phyloP scores from a whole-genome alignment of 345 rosid species.

The Citrus glauca region DNA sequence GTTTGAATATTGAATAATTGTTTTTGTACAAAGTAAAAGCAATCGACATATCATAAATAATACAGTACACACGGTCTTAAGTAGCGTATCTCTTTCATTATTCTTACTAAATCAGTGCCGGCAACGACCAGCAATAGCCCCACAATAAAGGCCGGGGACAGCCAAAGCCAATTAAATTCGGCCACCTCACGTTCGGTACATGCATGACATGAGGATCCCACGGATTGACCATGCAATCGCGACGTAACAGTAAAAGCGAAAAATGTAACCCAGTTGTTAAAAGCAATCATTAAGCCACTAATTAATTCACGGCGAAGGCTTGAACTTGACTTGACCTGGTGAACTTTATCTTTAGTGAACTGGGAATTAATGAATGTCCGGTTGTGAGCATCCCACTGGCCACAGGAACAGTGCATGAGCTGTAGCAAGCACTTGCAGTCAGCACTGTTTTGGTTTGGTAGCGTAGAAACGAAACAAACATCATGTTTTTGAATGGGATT shows the following conservation, averaged over 20 bases:
- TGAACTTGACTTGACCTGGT: background rate
- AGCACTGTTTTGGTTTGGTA: background rate
- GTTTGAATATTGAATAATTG: background rate
- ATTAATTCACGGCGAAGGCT: background rate
- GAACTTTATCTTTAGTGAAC: background rate
- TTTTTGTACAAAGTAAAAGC: background rate
- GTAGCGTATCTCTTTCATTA: background rate
- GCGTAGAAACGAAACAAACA: constrained; percentile 26
- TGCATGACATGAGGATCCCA: background rate
- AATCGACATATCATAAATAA: background rate
- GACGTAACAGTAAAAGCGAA: background rate
- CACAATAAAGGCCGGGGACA: background rate
- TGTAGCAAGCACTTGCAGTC: too few species aligned
- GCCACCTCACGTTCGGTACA: background rate
- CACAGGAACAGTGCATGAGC: background rate
- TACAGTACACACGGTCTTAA: too few species aligned
- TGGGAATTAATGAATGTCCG: background rate
- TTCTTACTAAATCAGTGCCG: background rate
- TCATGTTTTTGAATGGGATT: constrained; percentile 1
- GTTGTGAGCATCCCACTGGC: background rate
- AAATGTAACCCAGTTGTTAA: background rate
- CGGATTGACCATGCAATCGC: background rate
- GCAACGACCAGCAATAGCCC: background rate
- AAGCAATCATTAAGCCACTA: background rate
- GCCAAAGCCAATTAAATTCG: background rate